Conservation (phyloP, 2,329 filamentous ascomycete species). For the Aspergillus felis region DNA sequence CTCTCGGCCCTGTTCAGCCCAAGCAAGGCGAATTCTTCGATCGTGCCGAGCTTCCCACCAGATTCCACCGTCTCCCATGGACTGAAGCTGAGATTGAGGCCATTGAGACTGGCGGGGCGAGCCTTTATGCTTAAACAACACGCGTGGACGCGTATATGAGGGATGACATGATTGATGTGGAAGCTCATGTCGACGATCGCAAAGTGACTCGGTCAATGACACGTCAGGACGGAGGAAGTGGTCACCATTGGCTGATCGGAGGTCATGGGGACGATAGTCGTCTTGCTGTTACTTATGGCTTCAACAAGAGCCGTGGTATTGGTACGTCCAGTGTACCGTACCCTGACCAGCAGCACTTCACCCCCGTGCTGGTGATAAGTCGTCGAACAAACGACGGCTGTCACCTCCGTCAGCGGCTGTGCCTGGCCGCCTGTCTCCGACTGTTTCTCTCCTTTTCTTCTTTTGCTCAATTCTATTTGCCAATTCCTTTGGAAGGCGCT, state of each 20-base stretch:
- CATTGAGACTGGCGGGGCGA: slow-evolving; percentile 88
- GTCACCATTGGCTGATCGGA: not conserved
- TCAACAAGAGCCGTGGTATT: not conserved
- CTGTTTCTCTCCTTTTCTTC: slow-evolving; percentile 7
- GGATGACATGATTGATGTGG: slow-evolving; percentile 13
- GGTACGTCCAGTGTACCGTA: not conserved
- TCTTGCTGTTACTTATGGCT: not conserved
- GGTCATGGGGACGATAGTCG: not conserved
- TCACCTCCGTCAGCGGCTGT: slow-evolving; percentile 5
- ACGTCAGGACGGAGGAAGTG: not conserved
- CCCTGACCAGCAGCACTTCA: not conserved
- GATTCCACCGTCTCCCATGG: slow-evolving; percentile 75
- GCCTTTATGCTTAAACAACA: slow-evolving; percentile 48
- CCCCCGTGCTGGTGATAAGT: slow-evolving; percentile 3
- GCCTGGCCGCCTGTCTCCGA: slow-evolving; percentile 6
- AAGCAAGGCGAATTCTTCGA: slow-evolving; percentile 79
- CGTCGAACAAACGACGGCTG: not conserved
- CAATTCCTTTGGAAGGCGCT: slow-evolving; percentile 26
- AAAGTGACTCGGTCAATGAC: not conserved
- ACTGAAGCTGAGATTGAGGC: slow-evolving; percentile 87
- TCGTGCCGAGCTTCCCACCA: slow-evolving; percentile 75
- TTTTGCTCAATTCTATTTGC: slow-evolving; percentile 9
- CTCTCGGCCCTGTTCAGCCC: slow-evolving; percentile 69
- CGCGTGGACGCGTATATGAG: slow-evolving; percentile 3
- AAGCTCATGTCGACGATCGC: slow-evolving; percentile 2